Evolutionary conservation across 1,284 basidiomycete species (phyloP).

Genomic region (Vanrija sp.): DNA sequence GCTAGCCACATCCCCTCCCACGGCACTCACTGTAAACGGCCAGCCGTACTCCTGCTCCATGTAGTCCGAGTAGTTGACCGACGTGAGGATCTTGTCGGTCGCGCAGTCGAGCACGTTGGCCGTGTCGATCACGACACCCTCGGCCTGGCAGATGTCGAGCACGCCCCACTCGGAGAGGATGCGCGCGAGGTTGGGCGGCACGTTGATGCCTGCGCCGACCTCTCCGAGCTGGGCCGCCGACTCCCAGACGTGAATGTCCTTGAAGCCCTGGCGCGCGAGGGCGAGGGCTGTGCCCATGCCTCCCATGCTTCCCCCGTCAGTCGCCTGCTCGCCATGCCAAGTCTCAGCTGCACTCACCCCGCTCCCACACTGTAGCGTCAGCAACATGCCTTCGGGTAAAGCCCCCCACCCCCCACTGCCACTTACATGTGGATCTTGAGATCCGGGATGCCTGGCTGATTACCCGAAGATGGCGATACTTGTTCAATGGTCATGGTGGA

Average conservation of each 20-base stretch:
- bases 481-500: too few relatives aligned
- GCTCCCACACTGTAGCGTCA: too few relatives aligned
- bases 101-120: constrained; percentile 36
- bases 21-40: constrained; percentile 19
- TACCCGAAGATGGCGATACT: too few relatives aligned
- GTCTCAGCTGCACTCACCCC: too few relatives aligned
- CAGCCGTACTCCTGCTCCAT: constrained; percentile 36
- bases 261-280: constrained; percentile 32
- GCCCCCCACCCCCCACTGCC: too few relatives aligned
- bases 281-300: constrained; percentile 34
- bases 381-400: too few relatives aligned
- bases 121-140: constrained; percentile 33
- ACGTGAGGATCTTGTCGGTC: constrained; percentile 34
- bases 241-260: constrained; percentile 35
- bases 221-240: constrained; percentile 30
- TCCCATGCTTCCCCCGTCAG: constrained; percentile 24
- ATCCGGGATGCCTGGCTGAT: too few relatives aligned
- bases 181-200: constrained; percentile 36
- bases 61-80: constrained; percentile 32
- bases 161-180: constrained; percentile 35
- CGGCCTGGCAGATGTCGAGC: constrained; percentile 23
- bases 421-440: too few relatives aligned
- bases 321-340: too few relatives aligned
- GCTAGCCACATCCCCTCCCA: too few relatives aligned
- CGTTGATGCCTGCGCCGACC: constrained; percentile 41